Evolutionary conservation across 306 rosid species (phyloP), one percentile per base, ranked within the genome.

Genomic region (Lablab purpureus): DNA sequence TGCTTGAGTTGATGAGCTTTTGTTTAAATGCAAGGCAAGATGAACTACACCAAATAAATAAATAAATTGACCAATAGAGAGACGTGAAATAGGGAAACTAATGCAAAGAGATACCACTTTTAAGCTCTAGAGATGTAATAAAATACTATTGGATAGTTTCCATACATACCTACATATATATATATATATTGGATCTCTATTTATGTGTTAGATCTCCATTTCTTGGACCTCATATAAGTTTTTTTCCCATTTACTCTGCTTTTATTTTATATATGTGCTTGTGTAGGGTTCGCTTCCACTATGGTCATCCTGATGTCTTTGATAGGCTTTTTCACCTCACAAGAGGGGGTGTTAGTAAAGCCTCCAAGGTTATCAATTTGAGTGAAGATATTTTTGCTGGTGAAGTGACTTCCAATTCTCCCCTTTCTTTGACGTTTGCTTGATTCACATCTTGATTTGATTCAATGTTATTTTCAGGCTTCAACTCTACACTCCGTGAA

Each of bases 371-470:
- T 88, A 92, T 94, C 84, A 94, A 94, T 82, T 81, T 94, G 94
- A 94, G 99, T 73, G 99, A 94, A 91, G 99, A 94, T 85, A 94
- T 94, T 64, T 94, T 94, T 86, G 99, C 99, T 67, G 99, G 99
- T 95, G 90, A 46, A 80, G 71, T 67, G 82, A 60, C 50, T 32
- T 28, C 56, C 49, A 21, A 63, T 14, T 18, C 78, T 60, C 28
- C 52, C 45, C 36, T 64, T 18, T 71, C 9, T 7, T 71, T 54
- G 46, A 56, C 28, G 13, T 80, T 19, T 63, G 14, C 10, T 72
- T 54, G 23, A 58, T 7, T 79, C 49, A 15, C 43, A 30, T 52
- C 34, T 55, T 69, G 70, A 52, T 70, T 80, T 65, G 56, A 41
- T 46, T 62, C 37, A 28, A 63, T 80, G 69, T 55, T 27, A 47